Conservation (phyloP, 306 rosid genomes). For the Casuarina equisetifolia region DNA sequence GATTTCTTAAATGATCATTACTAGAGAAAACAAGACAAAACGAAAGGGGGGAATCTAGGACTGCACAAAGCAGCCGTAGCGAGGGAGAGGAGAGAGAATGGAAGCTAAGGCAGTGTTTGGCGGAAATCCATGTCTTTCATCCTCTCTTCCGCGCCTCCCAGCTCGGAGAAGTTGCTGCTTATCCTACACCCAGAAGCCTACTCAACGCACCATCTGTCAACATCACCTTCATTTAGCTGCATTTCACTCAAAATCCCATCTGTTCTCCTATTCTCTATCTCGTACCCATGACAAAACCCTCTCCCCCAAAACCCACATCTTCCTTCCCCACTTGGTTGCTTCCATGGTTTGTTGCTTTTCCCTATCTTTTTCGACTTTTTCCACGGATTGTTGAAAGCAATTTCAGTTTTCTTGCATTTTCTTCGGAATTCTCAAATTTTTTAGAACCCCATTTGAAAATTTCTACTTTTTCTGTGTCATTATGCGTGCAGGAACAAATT, state of each 20-base stretch:
- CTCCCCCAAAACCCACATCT: slow-evolving; percentile 49
- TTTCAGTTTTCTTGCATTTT: neutral
- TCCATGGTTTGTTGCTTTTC: slow-evolving; percentile 51
- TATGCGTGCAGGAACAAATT: slow-evolving; percentile 65
- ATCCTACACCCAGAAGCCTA: slow-evolving; percentile 23
- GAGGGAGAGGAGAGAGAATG: slow-evolving; percentile 36
- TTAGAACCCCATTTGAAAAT: slow-evolving; percentile 4
- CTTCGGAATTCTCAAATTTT: slow-evolving; percentile 13
- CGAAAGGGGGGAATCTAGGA: too few relatives aligned
- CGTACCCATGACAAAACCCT: slow-evolving; percentile 44
- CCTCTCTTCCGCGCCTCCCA: slow-evolving; percentile 42
- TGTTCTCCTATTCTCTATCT: slow-evolving; percentile 42
- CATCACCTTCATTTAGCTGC: slow-evolving; percentile 51
- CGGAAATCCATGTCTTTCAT: slow-evolving; percentile 42
- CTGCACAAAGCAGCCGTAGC: neutral
- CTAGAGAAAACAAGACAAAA: too few relatives aligned
- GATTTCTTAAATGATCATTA: too few relatives aligned
- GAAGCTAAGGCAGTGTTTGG: slow-evolving; percentile 51
- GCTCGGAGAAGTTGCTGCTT: slow-evolving; percentile 27
- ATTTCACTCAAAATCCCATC: slow-evolving; percentile 65
- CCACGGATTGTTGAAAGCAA: neutral
- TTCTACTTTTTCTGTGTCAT: slow-evolving; percentile 6
- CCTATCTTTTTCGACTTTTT: neutral
- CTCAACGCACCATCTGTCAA: slow-evolving; percentile 25
- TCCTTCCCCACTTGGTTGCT: slow-evolving; percentile 82